phyloP scores from a whole-genome alignment of 768 basidiomycete species.

The Lactarius sanguifluus region DNA sequence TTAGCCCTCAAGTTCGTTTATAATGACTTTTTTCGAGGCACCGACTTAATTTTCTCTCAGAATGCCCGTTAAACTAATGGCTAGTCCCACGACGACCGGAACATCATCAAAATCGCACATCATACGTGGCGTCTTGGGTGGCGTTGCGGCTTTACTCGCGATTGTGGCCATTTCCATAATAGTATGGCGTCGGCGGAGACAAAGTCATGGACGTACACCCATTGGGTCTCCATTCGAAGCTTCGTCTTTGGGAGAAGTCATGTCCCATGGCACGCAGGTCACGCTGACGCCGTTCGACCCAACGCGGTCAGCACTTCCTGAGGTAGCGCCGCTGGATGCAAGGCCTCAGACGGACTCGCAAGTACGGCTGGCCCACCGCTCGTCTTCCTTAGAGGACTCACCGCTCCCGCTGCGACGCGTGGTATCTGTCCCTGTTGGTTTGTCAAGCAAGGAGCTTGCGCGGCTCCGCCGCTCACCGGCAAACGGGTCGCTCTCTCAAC shows the following conservation, averaged over 20 bases:
- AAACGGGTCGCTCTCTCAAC: neutral
- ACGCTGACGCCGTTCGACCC: conserved; percentile 11
- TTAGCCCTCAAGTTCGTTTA: conserved; percentile 29
- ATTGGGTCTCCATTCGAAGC: neutral
- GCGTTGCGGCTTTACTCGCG: conserved; percentile 3
- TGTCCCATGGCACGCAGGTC: neutral
- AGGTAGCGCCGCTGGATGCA: neutral
- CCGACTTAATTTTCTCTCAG: neutral
- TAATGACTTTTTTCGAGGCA: neutral
- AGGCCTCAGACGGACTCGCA: neutral
- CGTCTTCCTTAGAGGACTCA: too few species aligned
- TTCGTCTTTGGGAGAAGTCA: neutral
- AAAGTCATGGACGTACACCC: neutral
- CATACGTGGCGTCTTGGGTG: conserved; percentile 12
- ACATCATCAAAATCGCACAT: conserved; percentile 4
- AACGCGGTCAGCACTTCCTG: neutral
- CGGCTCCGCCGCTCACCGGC: neutral
- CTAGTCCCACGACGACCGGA: neutral
- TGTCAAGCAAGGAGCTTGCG: conserved; percentile 22
- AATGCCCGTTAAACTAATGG: neutral
- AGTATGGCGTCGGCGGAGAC: conserved; percentile 17
- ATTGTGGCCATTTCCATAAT: neutral
- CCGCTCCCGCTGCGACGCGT: neutral
- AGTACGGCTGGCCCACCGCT: neutral
- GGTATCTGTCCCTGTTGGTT: conserved; percentile 1